Conservation (phyloP, 192 early-diverging fungal species). For the Coemansia sp. region DNA sequence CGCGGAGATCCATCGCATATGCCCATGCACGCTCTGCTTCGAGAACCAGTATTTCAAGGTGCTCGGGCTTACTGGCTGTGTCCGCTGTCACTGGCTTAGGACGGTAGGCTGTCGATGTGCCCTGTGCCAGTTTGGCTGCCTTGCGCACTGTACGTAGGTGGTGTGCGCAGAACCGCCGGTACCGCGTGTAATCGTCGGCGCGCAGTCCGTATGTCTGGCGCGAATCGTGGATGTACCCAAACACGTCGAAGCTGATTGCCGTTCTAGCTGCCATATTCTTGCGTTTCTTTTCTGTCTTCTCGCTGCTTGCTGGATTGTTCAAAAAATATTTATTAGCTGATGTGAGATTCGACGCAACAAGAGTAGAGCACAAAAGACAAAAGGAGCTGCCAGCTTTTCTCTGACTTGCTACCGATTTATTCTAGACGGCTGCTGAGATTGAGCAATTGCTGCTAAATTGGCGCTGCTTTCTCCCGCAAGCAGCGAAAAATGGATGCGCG, state of each 20-base stretch:
- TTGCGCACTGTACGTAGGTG: constrained; percentile 44
- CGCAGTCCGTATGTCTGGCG: constrained; percentile 39
- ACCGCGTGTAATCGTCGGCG: constrained; percentile 38
- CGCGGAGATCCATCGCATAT: constrained; percentile 45
- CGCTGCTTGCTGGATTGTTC: no score
- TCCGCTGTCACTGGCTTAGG: constrained; percentile 23
- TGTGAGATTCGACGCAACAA: no score
- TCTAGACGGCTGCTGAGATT: no score
- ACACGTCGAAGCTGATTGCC: constrained; percentile 26
- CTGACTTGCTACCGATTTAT: no score
- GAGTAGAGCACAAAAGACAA: no score
- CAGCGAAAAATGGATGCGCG: no score
- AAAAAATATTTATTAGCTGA: no score
- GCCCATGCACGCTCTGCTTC: constrained; percentile 49
- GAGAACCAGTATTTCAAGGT: constrained; percentile 36
- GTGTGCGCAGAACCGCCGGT: constrained; percentile 41
- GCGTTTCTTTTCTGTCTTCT: neutral
- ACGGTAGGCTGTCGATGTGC: constrained; percentile 16
- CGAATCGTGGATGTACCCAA: constrained; percentile 33
- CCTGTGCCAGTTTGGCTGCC: constrained; percentile 24
- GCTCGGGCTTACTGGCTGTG: constrained; percentile 13
- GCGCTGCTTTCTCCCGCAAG: no score
- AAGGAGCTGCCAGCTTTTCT: no score
- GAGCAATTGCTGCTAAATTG: no score
- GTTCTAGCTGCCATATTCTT: neutral